These are phyloP conservation scores for Saururus chinensis DNA, from an alignment of 164 flowering plant genomes.

Conservation along the genomic window DNA sequence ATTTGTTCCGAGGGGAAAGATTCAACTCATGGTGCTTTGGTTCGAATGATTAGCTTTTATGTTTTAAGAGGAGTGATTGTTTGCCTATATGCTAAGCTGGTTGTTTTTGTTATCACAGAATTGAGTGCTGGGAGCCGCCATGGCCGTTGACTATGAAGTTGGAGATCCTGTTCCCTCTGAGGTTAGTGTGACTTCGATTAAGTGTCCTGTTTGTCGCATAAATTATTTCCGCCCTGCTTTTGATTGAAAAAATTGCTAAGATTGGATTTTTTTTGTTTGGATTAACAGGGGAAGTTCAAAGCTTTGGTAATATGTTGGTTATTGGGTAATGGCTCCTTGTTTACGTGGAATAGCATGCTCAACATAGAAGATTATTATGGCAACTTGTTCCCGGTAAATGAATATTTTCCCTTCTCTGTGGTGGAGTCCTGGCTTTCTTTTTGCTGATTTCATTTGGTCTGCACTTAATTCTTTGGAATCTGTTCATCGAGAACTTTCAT, in stretches of 20 bases:
- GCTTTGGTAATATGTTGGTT: conserved; percentile 42
- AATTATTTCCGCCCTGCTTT: neutral
- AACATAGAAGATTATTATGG: conserved; percentile 30
- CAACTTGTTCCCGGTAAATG: conserved; percentile 18
- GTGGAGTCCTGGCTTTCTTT: neutral
- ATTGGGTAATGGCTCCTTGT: conserved; percentile 38
- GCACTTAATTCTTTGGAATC: neutral
- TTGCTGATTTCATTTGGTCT: neutral
- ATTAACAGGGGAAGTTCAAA: conserved; percentile 26
- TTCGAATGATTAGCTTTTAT: neutral
- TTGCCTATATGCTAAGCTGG: neutral
- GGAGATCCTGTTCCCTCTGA: neutral
- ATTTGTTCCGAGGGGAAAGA: no score
- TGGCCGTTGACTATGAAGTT: neutral
- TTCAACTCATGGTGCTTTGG: no score
- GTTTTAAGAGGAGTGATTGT: no score
- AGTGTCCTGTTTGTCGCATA: neutral
- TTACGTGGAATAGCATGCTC: conserved; percentile 50
- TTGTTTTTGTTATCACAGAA: neutral
- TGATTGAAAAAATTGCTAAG: neutral
- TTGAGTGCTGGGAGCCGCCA: neutral
- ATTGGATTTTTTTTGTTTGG: neutral
- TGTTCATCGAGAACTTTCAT: neutral
- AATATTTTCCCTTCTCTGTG: neutral
- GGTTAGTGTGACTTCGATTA: neutral